Percentiles rank a stretch among this genome's conserved stretches.
Evolutionary conservation across 169 alveolate genomes (phyloP).

Genomic region (Plasmodium knowlesi): DNA sequence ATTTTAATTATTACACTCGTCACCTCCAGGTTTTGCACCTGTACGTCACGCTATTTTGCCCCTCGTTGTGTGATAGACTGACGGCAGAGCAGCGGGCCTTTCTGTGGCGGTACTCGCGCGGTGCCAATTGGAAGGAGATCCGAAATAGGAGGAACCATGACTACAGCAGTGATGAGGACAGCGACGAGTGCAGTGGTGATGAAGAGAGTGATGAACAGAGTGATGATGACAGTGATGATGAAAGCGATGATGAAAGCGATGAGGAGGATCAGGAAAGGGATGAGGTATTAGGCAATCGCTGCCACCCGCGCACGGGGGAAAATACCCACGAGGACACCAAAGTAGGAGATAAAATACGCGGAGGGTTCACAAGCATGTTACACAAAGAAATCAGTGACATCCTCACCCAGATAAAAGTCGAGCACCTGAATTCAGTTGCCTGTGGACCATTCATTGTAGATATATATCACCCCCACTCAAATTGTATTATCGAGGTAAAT

Average conservation of each 20-base stretch:
- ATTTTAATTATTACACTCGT: slow-evolving; percentile 79
- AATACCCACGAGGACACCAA: not conserved
- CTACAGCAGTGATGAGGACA: not conserved
- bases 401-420: slow-evolving; percentile 24
- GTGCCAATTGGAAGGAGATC: slow-evolving; percentile 43
- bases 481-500: slow-evolving; percentile 62
- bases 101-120: slow-evolving; percentile 38
- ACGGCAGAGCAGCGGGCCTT: slow-evolving; percentile 40
- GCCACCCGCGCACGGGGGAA: not conserved
- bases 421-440: slow-evolving; percentile 44
- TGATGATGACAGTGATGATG: not conserved
- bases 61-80: slow-evolving; percentile 17
- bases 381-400: slow-evolving; percentile 67
- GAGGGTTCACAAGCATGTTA: slow-evolving; percentile 58
- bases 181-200: not conserved
- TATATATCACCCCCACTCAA: slow-evolving; percentile 54
- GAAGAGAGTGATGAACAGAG: not conserved
- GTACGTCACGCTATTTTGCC: slow-evolving; percentile 51
- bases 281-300: not conserved
- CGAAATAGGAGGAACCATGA: not conserved
- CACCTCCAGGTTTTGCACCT: slow-evolving; percentile 79
- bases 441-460: slow-evolving; percentile 74
- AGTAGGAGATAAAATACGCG: slow-evolving; percentile 64
- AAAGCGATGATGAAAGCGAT: not conserved
- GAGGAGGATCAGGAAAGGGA: not conserved